Percentiles rank a stretch among this genome's conserved stretches.
These are phyloP conservation scores for Lolium rigidum DNA, from an alignment of 176 grass and related monocot species.

Conservation along the genomic window DNA sequence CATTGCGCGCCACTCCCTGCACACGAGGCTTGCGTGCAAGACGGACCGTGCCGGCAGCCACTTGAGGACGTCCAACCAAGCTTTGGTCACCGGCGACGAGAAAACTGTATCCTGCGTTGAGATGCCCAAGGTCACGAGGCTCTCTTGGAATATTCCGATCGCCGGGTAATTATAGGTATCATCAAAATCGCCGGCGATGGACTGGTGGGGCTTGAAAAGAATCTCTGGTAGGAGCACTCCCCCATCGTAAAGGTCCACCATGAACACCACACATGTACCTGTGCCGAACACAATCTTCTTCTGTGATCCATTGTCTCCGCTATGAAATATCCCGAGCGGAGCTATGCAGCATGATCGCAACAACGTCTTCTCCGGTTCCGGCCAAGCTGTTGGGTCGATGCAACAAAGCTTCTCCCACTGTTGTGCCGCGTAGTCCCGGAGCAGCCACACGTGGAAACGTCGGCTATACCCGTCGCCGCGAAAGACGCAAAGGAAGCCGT, in stretches of 20 bases:
- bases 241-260: background rate
- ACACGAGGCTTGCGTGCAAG: background rate
- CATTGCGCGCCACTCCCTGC: background rate
- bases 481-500: background rate
- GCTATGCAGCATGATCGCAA: too few species aligned
- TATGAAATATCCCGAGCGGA: background rate
- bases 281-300: background rate
- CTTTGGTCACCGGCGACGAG: constrained; percentile 4
- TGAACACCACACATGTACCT: background rate
- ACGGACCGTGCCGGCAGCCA: background rate
- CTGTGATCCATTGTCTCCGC: background rate
- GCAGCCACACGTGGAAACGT: too few species aligned
- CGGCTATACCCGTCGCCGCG: too few species aligned
- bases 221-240: background rate
- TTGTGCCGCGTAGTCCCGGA: too few species aligned
- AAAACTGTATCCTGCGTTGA: background rate
- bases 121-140: background rate
- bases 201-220: background rate
- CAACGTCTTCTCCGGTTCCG: too few species aligned
- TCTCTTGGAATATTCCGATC: background rate
- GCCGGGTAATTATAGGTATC: background rate
- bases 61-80: background rate
- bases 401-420: too few species aligned
- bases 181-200: background rate
- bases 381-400: too few species aligned